Evolutionary conservation across 768 basidiomycete species (phyloP), one percentile per base, ranked within the genome.

Genomic region (Daedalea quercina): DNA sequence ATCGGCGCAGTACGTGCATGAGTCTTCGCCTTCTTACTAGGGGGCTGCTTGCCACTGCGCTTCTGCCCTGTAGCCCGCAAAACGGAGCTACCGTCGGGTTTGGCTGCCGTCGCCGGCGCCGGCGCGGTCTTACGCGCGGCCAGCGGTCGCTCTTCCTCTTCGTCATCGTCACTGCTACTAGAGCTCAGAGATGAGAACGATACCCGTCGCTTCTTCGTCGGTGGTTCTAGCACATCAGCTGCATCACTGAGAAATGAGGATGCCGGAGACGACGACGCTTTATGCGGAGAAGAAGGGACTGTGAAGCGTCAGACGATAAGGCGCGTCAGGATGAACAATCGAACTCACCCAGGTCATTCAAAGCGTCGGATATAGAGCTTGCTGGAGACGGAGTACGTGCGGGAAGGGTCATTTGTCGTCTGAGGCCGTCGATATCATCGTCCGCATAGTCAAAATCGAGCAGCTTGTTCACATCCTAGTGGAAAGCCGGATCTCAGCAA

Each of bases 401-500:
- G 0, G 78, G 76, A 33, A 78, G 65, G 50, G 68, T 70, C 81
- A 91, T 85, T 67, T 87, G 87, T 60, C 81, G 80, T 54, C 85
- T 79, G 52, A 90, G 65, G 17, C 85, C 84, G 24, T 73, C 62
- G 42, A 92, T 81, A 57, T 84, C 82, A 19, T 81, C 81, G 66
- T 92, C 84, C 12, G 71, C 71, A 65, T 90, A 90, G 45, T 77
- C 74, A 60, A 94, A 94, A 69, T 92, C 86, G n/a, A 87, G 73
- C 9, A 94, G 73, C 61, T 80, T 80, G 45, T 81, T 82, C 28
- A 76, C 77, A 65, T 90, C 89, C 90, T 95, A 63, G 24, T 19
- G 28, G 24, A 17, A 13, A 13, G 22, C 28, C 46, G 19, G 46
- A 15, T 15, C 9, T 28, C 46, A 47, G 33, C 28, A 31, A 6